Percentiles rank a stretch among this genome's conserved stretches.
phyloP scores from a whole-genome alignment of 257 asterid species.

The Fraxinus cuspidata region DNA sequence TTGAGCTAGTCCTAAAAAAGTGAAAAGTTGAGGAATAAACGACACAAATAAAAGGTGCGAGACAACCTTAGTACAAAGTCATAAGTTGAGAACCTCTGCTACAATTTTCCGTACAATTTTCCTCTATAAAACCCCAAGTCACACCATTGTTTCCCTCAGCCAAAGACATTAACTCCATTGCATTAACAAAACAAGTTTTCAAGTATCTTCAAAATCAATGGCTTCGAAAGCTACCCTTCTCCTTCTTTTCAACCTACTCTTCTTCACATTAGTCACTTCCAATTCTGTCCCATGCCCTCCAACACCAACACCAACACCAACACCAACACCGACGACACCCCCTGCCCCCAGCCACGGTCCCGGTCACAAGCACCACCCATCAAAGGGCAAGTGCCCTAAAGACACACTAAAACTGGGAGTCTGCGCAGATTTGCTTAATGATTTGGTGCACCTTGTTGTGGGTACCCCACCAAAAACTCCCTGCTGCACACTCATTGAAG shows the following conservation, averaged over 20 bases:
- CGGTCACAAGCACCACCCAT: constrained; percentile 7
- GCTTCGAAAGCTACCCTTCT: constrained; percentile 29
- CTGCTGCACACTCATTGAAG: constrained; percentile 23
- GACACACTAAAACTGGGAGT: constrained; percentile 35
- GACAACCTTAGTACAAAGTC: background rate
- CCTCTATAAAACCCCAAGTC: background rate
- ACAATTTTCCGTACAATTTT: background rate
- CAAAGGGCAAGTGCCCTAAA: constrained; percentile 27
- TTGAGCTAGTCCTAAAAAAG: background rate
- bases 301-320: constrained; percentile 16
- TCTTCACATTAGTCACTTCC: constrained; percentile 24
- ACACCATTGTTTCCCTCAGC: background rate
- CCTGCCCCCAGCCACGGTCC: background rate
- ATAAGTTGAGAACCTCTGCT: background rate
- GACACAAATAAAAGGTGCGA: background rate
- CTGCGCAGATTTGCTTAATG: constrained; percentile 31
- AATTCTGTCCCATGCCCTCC: constrained; percentile 26
- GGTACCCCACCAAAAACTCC: constrained; percentile 31
- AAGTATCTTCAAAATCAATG: constrained; percentile 1
- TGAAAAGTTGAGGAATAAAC: background rate
- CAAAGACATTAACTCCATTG: background rate
- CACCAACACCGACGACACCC: constrained; percentile 18
- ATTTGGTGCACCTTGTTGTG: constrained; percentile 18
- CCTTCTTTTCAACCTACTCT: constrained; percentile 20
- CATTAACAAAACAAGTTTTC: background rate